A percentile compares a stretch with the other conserved stretches of the same genome.
phyloP scores from a whole-genome alignment of 176 grass and related monocot species.

The Puya raimondii region DNA sequence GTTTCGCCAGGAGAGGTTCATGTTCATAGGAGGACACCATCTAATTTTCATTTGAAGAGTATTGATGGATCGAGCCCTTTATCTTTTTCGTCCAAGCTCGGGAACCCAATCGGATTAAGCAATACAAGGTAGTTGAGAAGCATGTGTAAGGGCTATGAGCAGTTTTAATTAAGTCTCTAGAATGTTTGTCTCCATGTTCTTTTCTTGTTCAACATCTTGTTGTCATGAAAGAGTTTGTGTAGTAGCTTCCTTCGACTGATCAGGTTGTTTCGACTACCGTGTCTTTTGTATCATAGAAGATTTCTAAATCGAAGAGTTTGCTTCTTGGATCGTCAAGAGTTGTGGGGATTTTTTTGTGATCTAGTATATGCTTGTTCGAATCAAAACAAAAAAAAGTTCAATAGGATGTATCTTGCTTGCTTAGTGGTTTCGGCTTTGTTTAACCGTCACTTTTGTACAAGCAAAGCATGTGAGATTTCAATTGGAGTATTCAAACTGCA shows the following conservation, averaged over 20 bases:
- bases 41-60: conserved; percentile 29
- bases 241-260: not conserved
- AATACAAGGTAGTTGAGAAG: not conserved
- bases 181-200: conserved; percentile 17
- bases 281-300: conserved; percentile 60
- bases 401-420: too few relatives aligned
- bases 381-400: not conserved
- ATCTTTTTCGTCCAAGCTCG: conserved; percentile 3
- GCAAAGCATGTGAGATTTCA: too few relatives aligned
- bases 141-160: conserved; percentile 7
- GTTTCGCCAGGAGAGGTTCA: conserved; percentile 19
- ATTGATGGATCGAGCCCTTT: conserved; percentile 8
- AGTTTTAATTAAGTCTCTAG: conserved; percentile 22
- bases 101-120: not conserved
- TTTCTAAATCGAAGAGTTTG: conserved; percentile 18
- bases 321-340: conserved; percentile 5
- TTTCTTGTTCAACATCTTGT: conserved; percentile 43
- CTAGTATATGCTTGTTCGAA: not conserved
- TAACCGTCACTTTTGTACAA: too few relatives aligned
- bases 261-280: not conserved
- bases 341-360: not conserved
- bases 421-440: too few relatives aligned
- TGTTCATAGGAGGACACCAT: conserved; percentile 26
- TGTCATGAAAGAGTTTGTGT: conserved; percentile 14
- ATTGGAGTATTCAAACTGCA: too few relatives aligned